These are phyloP conservation scores for Botryotinia calthae DNA, from an alignment of 2,329 filamentous ascomycete genomes.

Conservation along the genomic window DNA sequence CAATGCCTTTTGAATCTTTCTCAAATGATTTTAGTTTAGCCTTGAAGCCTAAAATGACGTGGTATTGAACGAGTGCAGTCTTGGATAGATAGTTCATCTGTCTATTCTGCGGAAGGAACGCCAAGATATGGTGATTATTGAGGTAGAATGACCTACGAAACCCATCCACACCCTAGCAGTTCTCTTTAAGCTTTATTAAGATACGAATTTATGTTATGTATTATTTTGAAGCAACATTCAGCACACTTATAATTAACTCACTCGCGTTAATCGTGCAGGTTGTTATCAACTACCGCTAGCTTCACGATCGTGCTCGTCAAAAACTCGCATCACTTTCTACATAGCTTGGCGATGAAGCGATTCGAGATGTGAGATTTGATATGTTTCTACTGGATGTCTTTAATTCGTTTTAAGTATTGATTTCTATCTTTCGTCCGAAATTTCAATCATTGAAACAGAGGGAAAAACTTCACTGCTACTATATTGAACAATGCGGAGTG, in stretches of 20 bases:
- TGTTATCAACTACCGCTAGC: not conserved
- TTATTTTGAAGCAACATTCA: not conserved
- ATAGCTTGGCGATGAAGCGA: not conserved
- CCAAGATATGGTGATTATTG: not conserved
- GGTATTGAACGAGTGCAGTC: not conserved
- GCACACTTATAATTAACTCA: not conserved
- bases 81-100: not conserved
- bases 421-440: not conserved
- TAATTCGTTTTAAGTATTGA: fast-evolving
- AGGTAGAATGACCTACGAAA: not conserved
- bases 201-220: not conserved
- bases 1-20: not conserved
- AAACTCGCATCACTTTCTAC: not conserved
- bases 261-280: too few relatives aligned
- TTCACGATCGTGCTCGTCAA: not conserved
- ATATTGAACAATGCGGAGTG: not conserved
- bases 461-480: too few relatives aligned
- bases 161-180: not conserved
- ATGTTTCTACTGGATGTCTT: not conserved
- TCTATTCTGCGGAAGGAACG: not conserved
- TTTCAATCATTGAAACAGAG: too few relatives aligned
- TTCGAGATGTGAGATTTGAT: not conserved
- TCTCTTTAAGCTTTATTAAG: not conserved
- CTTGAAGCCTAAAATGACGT: not conserved
- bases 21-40: not conserved